Conservation (phyloP, 805 yeast genomes). For the Osmozyma mogii region DNA sequence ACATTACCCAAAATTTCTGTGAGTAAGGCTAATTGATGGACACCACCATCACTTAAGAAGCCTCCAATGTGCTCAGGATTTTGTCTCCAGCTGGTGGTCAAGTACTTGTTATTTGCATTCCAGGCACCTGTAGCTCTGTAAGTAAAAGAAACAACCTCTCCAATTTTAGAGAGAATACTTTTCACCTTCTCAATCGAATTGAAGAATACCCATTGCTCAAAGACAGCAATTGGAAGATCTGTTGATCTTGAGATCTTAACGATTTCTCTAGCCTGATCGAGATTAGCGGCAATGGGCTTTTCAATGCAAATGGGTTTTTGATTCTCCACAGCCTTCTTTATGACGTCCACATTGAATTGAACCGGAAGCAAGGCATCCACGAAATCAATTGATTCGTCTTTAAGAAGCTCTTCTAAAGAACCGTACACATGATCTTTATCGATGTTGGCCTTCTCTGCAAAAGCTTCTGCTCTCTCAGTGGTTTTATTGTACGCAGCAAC, state of each 20-base stretch:
- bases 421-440: conserved; percentile 45
- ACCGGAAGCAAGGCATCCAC: conserved; percentile 87
- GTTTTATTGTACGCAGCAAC: conserved; percentile 80
- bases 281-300: conserved; percentile 86
- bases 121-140: conserved; percentile 72
- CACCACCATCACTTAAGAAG: conserved; percentile 90
- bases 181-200: conserved; percentile 49
- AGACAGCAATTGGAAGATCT: conserved; percentile 62
- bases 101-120: conserved; percentile 50
- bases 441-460: conserved; percentile 59
- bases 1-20: conserved; percentile 77
- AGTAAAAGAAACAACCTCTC: conserved; percentile 52
- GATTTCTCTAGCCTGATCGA: conserved; percentile 73
- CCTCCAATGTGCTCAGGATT: conserved; percentile 93
- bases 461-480: conserved; percentile 72
- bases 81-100: conserved; percentile 77
- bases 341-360: conserved; percentile 62
- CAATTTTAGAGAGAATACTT: too few relatives aligned
- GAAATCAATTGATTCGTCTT: conserved; percentile 60
- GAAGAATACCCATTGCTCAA: conserved; percentile 82
- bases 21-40: conserved; percentile 83
- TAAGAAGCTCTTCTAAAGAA: conserved; percentile 54
- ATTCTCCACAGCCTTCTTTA: conserved; percentile 61
- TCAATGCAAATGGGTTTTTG: conserved; percentile 78
- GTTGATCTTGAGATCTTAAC: conserved; percentile 58